Evolutionary conservation across 225 moss, liverwort and hornwort species (phyloP).

Genomic region (Bryoerythrophyllum caledonicum): DNA sequence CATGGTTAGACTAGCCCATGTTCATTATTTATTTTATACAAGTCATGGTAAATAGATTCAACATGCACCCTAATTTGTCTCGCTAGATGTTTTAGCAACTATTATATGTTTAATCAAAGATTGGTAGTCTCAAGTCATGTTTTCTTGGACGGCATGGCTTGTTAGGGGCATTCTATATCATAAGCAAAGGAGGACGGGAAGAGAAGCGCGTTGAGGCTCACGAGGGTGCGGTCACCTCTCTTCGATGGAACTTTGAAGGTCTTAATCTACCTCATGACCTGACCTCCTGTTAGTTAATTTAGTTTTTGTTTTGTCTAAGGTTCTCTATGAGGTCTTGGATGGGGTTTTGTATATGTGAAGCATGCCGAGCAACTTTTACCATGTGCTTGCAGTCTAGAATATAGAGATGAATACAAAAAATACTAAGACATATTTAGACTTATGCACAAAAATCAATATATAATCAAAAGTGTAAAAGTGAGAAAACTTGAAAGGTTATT

Average conservation of each 20-base stretch:
- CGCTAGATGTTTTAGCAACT: neutral
- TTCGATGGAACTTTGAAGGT: conserved; percentile 96
- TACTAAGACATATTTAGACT: no score
- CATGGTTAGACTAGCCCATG: neutral
- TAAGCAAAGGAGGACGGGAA: conserved; percentile 70
- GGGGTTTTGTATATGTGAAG: neutral
- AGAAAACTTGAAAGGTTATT: no score
- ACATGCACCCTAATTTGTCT: neutral
- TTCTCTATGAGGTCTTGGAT: neutral
- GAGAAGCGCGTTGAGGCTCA: conserved; percentile 82
- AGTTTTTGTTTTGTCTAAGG: neutral
- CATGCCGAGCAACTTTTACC: no score
- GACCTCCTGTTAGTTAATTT: neutral
- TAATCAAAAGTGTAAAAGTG: no score
- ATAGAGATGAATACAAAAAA: no score
- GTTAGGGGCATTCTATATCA: conserved; percentile 73
- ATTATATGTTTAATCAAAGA: neutral
- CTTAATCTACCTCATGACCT: neutral
- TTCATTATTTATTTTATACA: neutral
- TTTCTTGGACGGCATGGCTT: neutral
- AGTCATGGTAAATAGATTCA: neutral
- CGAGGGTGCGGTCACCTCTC: conserved; percentile 75
- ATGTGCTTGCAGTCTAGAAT: no score
- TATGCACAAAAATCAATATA: no score
- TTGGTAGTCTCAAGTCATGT: neutral